Evolutionary conservation across 495 filamentous ascomycete genomes (phyloP).

Genomic region (Paragyromitra xinjiangensis): DNA sequence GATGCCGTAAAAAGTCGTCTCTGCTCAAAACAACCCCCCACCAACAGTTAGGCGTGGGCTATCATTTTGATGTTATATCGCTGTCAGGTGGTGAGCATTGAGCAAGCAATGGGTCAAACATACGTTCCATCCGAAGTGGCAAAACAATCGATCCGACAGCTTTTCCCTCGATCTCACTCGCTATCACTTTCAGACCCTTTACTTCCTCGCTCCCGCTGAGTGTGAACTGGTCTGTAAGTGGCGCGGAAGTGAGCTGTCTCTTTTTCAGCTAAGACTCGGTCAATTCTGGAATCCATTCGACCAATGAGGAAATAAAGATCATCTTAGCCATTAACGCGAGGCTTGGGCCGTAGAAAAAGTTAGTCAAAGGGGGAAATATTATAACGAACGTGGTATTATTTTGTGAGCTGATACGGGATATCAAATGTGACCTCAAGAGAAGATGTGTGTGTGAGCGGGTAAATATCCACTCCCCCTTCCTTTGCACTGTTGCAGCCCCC

Average conservation of each 20-base stretch:
- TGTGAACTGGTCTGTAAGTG: constrained; percentile 39
- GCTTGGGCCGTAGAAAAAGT: constrained; percentile 32
- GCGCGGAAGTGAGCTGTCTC: constrained; percentile 54
- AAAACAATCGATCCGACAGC: constrained; percentile 53
- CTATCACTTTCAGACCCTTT: constrained; percentile 39
- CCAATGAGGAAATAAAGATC: constrained; percentile 45
- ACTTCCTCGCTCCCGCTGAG: constrained; percentile 28
- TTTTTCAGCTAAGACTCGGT: constrained; percentile 51
- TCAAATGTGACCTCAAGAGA: constrained; percentile 46
- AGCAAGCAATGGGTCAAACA: constrained; percentile 31
- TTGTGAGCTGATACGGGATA: constrained; percentile 51
- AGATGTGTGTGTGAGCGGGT: constrained; percentile 49
- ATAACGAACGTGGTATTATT: constrained; percentile 41
- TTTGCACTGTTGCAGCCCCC: constrained; percentile 28
- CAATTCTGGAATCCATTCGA: constrained; percentile 36
- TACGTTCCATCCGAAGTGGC: constrained; percentile 27
- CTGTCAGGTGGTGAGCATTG: constrained; percentile 4
- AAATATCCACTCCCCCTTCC: constrained; percentile 51
- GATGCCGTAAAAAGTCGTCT: constrained; percentile 28
- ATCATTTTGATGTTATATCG: constrained; percentile 25
- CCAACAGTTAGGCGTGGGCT: constrained; percentile 3
- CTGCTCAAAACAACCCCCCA: constrained; percentile 25
- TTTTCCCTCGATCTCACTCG: constrained; percentile 49
- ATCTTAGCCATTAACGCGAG: constrained; percentile 41
- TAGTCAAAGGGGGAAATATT: constrained; percentile 42